Base-by-base conservation (phyloP, 768 basidiomycete species). In the button mushroom (Agaricus bisporus) region DNA sequence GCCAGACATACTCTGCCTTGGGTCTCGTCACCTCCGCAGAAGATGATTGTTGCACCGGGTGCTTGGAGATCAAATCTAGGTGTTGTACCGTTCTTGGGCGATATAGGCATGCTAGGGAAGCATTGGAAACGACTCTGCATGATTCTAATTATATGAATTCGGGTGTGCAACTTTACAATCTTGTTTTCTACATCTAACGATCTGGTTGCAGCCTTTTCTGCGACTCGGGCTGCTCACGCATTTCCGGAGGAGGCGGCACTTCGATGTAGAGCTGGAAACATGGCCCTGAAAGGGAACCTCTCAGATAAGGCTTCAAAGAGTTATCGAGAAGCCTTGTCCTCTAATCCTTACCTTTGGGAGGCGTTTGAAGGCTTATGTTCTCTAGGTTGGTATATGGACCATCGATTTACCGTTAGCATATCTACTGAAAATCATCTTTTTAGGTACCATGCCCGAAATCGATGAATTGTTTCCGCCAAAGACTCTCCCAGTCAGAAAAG, bases 341-440 rank as follows among this genome's bases (percentile, higher is more conserved):
- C 83, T 44, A 85, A 91, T 63, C 89, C 91, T 29, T 79, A 90
- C 65, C 69, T 94, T 50, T 95, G 92, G 92, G 93, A 97, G 66
- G 93, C 93, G 4, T 88, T 93, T 61, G 90, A 93, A 63, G 92
- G 90, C 0, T 67, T 97, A 32, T 95, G 93, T 65, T 69, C 77
- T 28, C 70, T 91, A 42, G 93, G 94, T 88, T 61, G 48, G 75
- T 70, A 56, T n/a, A 49, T 35, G 50, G 35, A 14, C 29, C 48
- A 55, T 5, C 32, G 53, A 48, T 36, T 50, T 44, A 20, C 28
- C 56, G 35, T 54, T 51, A 37, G 57, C 26, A 48, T 53, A 56
- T 59, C 55, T 58, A 61, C 54, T 63, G 43, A 43, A 54, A 55
- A 47, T 49, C 51, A 32, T 46, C 51, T 45, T 47, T 52, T 28